Base-by-base conservation (phyloP, 257 asterid species). In the Petrea volubilis region DNA sequence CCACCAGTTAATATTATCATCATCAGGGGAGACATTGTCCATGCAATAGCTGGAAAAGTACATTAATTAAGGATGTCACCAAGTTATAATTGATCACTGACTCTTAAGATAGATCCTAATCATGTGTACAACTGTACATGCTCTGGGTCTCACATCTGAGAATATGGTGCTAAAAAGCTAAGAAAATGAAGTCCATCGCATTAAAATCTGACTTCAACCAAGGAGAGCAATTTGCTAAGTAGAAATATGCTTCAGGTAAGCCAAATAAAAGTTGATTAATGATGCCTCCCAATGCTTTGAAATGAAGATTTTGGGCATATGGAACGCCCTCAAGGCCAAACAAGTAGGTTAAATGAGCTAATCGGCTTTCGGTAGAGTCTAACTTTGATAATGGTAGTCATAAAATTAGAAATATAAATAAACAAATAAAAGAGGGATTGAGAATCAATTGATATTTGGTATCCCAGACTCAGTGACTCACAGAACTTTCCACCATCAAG, bases 11-110 rank as follows among this genome's bases (percentile, higher is more conserved):
- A 68, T 75, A 51, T 75, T 51, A 25, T 68, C 71, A 51, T 75
- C 75, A 28, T 51, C 34, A 34, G 66, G 79, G n/a, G 40, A 20
- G 74, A 46, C 3, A 23, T 49, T 36, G 7, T 47, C 67, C 75
- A 75, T 1, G 71, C 79, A 75, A 51, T 75, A 75, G 52, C 75
- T 68, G 73, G 36, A 47, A 23, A 68, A 41, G 67, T 44, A 46
- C 27, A 74, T 36, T 7, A 33, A 38, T 8, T 31, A 31, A 31
- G 33, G 20, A 50, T 17, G 33, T 47, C 24, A 58, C 64, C 36
- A 49, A 47, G 27, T 49, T 46, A 17, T 46, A 49, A 49, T 25
- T 49, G 46, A 69, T 43, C 58, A 40, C 9, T 36, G n/a, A 7
- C 34, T 13, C 20, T 27, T 24, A 12, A 20, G 31, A 36, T 21